Evolutionary conservation across 805 yeast genomes (phyloP), one percentile per base, ranked within the genome.

Genomic region (Blastobotrys americana): DNA sequence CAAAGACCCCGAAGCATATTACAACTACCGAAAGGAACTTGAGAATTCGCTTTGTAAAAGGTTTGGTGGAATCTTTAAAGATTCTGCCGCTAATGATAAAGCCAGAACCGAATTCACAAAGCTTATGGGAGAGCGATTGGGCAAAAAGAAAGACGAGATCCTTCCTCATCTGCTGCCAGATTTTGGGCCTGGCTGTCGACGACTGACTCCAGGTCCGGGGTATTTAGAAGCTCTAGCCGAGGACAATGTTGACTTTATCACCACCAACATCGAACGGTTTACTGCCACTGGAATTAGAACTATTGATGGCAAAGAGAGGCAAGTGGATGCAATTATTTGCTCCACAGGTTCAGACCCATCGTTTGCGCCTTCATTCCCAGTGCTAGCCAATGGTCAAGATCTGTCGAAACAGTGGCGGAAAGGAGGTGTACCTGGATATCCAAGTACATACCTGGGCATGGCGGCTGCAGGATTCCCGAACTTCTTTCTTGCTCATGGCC

Each of bases 171-270:
- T 46, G n/a, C 34, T 47, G 17, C 58, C 56, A 17, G 47, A 51
- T 9, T 47, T 54, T 36, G 37, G 34, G 16, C 47, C 48, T 10
- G 54, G 54, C 9, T 41, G 55, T 34, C 45, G 53, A 20, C 35
- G 56, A 34, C 45, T 50, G 22, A 46, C 52, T 9, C 49, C 53
- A 15, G 58, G 53, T 23, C 55, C 49, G 10, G 48, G 45, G 5
- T 53, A 54, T 34, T 44, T 48, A 28, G 58, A 53, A 36, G 39
- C 47, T 9, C 43, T 49, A 36, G 46, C 48, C 25, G 34, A 51
- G 38, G 55, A 55, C 10, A 51, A 52, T 27, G 56, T 51, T 9
- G 47, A 44, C 20, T 39, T 52, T 25, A 43, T 41, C 28, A 28
- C 41, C 20, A 37, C 38, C 1, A 39, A 49, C 15, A 45, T 51